Evolutionary conservation across 1,284 basidiomycete genomes (phyloP).

Genomic region (Abortiporus biennis): DNA sequence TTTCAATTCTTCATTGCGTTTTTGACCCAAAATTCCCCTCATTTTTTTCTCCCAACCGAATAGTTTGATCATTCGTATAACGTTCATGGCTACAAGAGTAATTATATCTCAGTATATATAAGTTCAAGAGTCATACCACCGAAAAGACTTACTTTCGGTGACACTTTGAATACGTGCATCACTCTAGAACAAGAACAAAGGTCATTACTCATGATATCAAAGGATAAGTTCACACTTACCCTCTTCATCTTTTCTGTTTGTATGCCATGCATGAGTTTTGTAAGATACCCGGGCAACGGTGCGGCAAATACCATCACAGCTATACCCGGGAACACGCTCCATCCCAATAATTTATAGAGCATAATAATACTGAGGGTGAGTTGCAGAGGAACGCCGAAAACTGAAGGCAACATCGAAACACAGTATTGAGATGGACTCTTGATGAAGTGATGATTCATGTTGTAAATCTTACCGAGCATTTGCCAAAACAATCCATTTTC

Average conservation of each 20-base stretch:
- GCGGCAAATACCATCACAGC: neutral
- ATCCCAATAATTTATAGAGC: constrained; percentile 37
- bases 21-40: constrained; percentile 34
- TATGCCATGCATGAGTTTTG: neutral
- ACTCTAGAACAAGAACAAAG: constrained; percentile 35
- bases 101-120: neutral
- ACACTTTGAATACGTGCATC: constrained; percentile 44
- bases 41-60: constrained; percentile 53
- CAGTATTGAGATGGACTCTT: constrained; percentile 7
- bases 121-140: neutral
- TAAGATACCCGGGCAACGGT: neutral
- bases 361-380: constrained; percentile 33
- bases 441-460: no score
- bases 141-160: constrained; percentile 37
- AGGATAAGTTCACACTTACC: constrained; percentile 1
- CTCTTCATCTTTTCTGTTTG: neutral
- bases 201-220: neutral
- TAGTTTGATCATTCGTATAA: constrained; percentile 43
- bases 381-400: constrained; percentile 27
- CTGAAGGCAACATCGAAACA: constrained; percentile 19
- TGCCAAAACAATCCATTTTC: constrained; percentile 27
- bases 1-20: constrained; percentile 51
- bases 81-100: constrained; percentile 26
- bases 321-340: neutral
- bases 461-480: constrained; percentile 12